Conservation (phyloP, 441 rosid species). For the Bocquillonia castaneifolia region DNA sequence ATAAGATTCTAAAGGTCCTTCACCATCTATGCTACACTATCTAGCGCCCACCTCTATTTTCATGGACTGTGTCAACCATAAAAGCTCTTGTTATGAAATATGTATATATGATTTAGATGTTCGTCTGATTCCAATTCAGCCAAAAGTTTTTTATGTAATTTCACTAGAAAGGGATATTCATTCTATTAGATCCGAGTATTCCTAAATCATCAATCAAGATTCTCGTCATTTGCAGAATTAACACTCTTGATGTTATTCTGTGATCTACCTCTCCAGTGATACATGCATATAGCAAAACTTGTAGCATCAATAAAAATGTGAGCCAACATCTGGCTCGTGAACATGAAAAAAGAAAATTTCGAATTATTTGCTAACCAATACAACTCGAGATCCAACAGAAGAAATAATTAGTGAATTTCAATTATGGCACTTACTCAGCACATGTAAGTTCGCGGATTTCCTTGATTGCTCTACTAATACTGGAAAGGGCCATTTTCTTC, state of each 20-base stretch:
- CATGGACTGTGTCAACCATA: too few relatives aligned
- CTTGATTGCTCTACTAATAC: slow-evolving; percentile 59
- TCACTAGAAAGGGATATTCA: neutral
- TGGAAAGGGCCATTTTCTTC: slow-evolving; percentile 74
- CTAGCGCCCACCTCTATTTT: too few relatives aligned
- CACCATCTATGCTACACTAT: too few relatives aligned
- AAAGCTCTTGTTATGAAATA: too few relatives aligned
- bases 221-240: neutral
- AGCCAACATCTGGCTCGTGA: neutral
- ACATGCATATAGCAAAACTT: neutral
- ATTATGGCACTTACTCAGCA: slow-evolving; percentile 39
- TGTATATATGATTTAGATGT: neutral
- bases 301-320: neutral
- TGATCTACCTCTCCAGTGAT: neutral
- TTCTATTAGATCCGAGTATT: neutral
- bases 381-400: neutral
- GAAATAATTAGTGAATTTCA: neutral
- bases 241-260: neutral
- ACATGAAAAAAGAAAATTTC: neutral
- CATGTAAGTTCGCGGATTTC: slow-evolving; percentile 73
- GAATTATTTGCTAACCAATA: neutral
- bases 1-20: too few relatives aligned
- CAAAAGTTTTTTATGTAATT: slow-evolving; percentile 1
- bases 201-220: neutral
- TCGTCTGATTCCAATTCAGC: neutral